Base-by-base conservation (phyloP, 768 basidiomycete species). In the Coprinopsis sp. region DNA sequence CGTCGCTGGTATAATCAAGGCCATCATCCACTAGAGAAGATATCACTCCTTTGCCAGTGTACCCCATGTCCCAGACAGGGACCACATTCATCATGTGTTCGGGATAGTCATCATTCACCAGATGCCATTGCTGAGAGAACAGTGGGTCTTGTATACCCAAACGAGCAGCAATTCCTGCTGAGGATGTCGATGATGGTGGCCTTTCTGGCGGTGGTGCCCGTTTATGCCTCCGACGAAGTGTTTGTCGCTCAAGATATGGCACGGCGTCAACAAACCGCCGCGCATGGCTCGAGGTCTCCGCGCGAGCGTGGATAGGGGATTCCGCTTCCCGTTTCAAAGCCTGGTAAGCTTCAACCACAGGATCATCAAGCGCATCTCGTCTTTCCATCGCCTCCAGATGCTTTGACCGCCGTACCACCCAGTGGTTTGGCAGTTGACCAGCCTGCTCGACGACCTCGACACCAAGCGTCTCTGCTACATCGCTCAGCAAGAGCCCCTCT, bases 1-100 rank as follows among this genome's bases (percentile, higher is more conserved):
- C 96, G 40, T 82, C 80, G 56, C 83, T 88, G 37, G 79, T 78
- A 64, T 92, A 90, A 63, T 98, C 96, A 52, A 99, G 64, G 1
- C 96, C 96, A 61, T 99, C 96, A 61, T 99, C 96, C 19, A 99
- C 84, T 36, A 99, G 72, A 8, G 91, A 91, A 3, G 90, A 78
- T 33, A 90, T 84, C 23, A 97, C 72, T 6, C 91, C 94, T 55
- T 81, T 73, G 1, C 96, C 96, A 0, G 86, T 91, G 53, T 93
- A 75, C 3, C 91, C 94, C 68, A 85, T 78, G 24, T 87, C 88
- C 96, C 96, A 99, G 0, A 96, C 71, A 10, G 79, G 75, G 0
- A 91, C 87, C n/a, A 92, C 88, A 58, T 99, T 98, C 83, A 99
- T 87, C 73, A 77, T 82, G 54, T 90, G 79, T 57, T 87, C 78